phyloP scores from a whole-genome alignment of 495 filamentous ascomycete species.

The Penicillium flavigenum region DNA sequence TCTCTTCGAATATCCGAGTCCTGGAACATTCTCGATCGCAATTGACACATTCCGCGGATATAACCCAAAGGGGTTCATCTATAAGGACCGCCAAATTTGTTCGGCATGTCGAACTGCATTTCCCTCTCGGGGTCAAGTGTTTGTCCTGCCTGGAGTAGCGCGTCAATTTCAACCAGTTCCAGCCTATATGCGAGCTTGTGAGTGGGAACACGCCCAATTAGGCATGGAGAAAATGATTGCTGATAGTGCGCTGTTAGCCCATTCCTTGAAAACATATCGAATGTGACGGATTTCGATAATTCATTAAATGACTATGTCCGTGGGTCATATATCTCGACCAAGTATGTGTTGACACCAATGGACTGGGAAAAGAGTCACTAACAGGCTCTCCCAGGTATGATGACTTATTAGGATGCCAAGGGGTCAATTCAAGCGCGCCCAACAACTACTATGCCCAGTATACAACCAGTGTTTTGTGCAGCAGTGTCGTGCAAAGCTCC shows the following conservation, averaged over 20 bases:
- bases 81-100: slow-evolving; percentile 8
- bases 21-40: slow-evolving; percentile 12
- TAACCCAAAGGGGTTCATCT: slow-evolving; percentile 14
- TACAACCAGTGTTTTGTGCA: slow-evolving; percentile 90
- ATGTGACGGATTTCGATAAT: slow-evolving; percentile 72
- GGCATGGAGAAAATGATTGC: slow-evolving; percentile 7
- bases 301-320: slow-evolving; percentile 71
- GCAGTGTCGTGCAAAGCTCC: slow-evolving; percentile 91
- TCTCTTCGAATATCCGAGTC: slow-evolving; percentile 7
- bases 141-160: slow-evolving; percentile 79
- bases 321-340: slow-evolving; percentile 67
- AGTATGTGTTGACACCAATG: slow-evolving; percentile 54
- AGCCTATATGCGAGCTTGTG: slow-evolving; percentile 72
- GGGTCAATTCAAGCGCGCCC: slow-evolving; percentile 76
- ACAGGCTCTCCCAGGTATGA: slow-evolving; percentile 32
- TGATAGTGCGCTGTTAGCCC: slow-evolving; percentile 57
- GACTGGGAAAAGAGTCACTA: slow-evolving; percentile 17
- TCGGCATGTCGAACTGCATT: slow-evolving; percentile 61
- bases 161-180: slow-evolving; percentile 75
- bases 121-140: slow-evolving; percentile 73
- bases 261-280: slow-evolving; percentile 80
- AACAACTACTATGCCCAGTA: slow-evolving; percentile 88
- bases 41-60: slow-evolving; percentile 29
- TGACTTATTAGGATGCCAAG: slow-evolving; percentile 73
- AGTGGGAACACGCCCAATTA: slow-evolving; percentile 35